Base-by-base conservation (phyloP, 1,284 basidiomycete genomes). In the Tilletia horrida region DNA sequence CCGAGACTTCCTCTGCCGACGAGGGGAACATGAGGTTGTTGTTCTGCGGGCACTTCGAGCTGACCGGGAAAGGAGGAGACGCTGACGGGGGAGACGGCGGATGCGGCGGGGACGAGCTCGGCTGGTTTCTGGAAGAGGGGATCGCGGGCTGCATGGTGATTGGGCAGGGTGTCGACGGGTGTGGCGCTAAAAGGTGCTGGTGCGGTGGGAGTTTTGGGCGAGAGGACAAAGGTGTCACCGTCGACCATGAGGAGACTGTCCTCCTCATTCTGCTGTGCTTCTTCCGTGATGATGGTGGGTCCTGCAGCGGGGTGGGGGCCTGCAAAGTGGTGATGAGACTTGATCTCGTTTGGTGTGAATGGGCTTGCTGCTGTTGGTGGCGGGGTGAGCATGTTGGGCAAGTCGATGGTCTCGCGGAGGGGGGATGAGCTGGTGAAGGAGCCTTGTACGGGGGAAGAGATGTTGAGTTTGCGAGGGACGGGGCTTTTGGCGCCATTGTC, bases 381-480 rank as follows among this genome's bases (percentile, higher is more conserved):
- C n/a, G n/a, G n/a, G n/a, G 55, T 18, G 29, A 11, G 3, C 16
- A 29, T 18, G 18, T 31, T 21, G 29, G 55, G 55, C 27, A 59
- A 16, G 14, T 59, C 55, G 27, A 59, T n/a, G 3, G 55, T 59
- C 11, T 6, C 27, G 25, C 23, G 16, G 8, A 27, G n/a, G 23
- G 55, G 55, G 9, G 55, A 31, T 31, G 55, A 35, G 55, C 55
- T 59, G 27, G 27, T 25, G 29, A 59, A 59, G 55, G 55, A 31
- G 29, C 55, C 55, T 18, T 25, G 27, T 25, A 59, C 55, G 21
- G 55, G 55, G 21, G 14, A 13, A 7, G 55, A 59, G 55, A 59
- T 59, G 55, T n/a, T 35, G 29, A 59, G 25, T 4, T 40, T 31
- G 55, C 55, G 55, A 31, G 55, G 14, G 50, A 18, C 50, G 55